phyloP scores from a whole-genome alignment of 305 asterid genomes.

The Withania somnifera region DNA sequence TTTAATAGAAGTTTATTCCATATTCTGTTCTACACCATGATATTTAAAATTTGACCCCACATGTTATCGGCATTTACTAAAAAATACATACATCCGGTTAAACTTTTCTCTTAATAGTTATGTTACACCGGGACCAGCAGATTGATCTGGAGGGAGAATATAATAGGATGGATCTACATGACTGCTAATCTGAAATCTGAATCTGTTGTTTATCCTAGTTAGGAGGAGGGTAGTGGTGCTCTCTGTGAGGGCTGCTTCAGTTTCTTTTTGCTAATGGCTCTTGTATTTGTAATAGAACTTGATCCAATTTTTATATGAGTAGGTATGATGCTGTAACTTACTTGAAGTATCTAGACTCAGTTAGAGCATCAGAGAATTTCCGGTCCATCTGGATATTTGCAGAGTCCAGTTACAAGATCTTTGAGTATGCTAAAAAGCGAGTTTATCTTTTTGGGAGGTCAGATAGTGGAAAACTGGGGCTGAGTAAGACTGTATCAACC shows the following conservation, averaged over 20 bases:
- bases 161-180: neutral
- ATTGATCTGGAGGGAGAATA: neutral
- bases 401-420: conserved; percentile 93
- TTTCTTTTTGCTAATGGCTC: neutral
- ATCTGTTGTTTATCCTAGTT: neutral
- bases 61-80: neutral
- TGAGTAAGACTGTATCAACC: conserved; percentile 32
- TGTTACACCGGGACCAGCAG: neutral
- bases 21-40: neutral
- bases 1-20: neutral
- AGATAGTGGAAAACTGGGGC: conserved; percentile 44
- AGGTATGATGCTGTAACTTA: conserved; percentile 97
- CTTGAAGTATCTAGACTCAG: conserved; percentile 89
- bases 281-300: neutral
- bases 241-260: neutral
- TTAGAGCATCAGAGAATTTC: conserved; percentile 96
- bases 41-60: neutral
- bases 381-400: conserved; percentile 98
- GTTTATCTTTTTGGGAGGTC: conserved; percentile 81
- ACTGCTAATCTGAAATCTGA: neutral
- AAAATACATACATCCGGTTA: too few relatives aligned
- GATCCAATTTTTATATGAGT: conserved; percentile 15
- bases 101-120: neutral
- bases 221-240: neutral
- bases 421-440: conserved; percentile 89